Evolutionary conservation across 2,329 filamentous ascomycete species (phyloP), one percentile per base, ranked within the genome.

Genomic region (Verruconis gallopava): DNA sequence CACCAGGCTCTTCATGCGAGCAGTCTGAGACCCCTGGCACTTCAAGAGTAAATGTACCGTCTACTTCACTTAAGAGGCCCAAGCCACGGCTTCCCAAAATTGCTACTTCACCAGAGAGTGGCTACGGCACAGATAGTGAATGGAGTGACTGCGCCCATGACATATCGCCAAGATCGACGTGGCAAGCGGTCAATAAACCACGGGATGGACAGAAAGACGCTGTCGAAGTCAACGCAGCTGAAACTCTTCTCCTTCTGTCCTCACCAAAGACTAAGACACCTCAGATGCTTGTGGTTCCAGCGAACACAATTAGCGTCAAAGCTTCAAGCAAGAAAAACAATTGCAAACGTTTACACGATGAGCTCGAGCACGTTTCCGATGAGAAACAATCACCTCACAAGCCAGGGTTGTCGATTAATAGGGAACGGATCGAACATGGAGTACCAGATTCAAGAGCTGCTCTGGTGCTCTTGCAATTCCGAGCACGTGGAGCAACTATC

Each of bases 91-190:
- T 43, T n/a, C 25, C 15, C 6, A 30, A 3, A 33, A 37, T 20
- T 15, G 35, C 33, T 13, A 17, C 21, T 12, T 20, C 41, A 20
- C 35, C 41, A 32, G 42, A 46, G 11, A 46, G 44, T 20, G 42
- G 42, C 5, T 40, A 46, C 42, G 42, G 34, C 20, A 45, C 43
- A 4, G 43, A 44, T 22, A 42, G 42, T 4, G 42, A 45, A 14
- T 17, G 25, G 13, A 43, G 41, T 5, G 40, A 33, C 12, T 34
- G 33, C 28, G 33, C 42, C 12, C 44, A 33, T 6, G 21, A 38
- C 35, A 18, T 40, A 18, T 45, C 44, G 5, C 44, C 40, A 21
- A 19, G 19, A 14, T 42, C 40, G 5, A 22, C 40, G 9, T 42
- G 40, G 40, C 18, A 18, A 13, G 22, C 32, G 4, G 19, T 42